Conservation (phyloP, 805 yeast species). For the Ogataea saltuana region DNA sequence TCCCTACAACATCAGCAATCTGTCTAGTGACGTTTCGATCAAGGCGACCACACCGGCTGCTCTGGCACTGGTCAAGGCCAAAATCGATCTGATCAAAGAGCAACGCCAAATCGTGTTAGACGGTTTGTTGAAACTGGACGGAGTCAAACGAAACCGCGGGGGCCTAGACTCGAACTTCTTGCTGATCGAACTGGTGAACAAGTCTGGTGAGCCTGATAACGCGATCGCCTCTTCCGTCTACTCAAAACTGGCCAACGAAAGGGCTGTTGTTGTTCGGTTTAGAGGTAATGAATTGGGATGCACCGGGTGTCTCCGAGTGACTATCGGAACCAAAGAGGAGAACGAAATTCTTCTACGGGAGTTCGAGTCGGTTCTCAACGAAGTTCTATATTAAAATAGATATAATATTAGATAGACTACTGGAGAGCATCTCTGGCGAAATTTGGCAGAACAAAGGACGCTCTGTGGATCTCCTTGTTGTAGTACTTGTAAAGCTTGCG, state of each 20-base stretch:
- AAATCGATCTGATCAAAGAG: conserved; percentile 47
- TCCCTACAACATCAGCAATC: conserved; percentile 88
- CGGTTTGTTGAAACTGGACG: conserved; percentile 54
- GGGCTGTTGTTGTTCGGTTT: conserved; percentile 82
- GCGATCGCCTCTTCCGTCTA: conserved; percentile 67
- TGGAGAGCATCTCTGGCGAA: conserved; percentile 63
- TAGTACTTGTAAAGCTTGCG: conserved; percentile 73
- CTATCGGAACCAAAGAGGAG: conserved; percentile 83
- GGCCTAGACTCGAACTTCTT: conserved; percentile 86
- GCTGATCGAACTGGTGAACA: conserved; percentile 67
- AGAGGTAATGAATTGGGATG: conserved; percentile 93
- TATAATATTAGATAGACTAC: conserved; percentile 2
- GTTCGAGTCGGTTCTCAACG: conserved; percentile 25
- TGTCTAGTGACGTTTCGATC: conserved; percentile 72
- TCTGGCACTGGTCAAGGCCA: conserved; percentile 56
- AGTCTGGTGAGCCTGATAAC: conserved; percentile 63
- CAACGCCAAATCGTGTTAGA: conserved; percentile 59
- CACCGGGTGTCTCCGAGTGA: conserved; percentile 80
- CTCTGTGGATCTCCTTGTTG: conserved; percentile 79
- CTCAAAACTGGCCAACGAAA: conserved; percentile 64
- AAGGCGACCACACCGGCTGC: conserved; percentile 68
- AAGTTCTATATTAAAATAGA: conserved; percentile 6
- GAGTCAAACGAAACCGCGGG: conserved; percentile 77
- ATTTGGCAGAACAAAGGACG: conserved; percentile 88
- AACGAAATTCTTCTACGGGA: conserved; percentile 54